Evolutionary conservation across 768 basidiomycete genomes (phyloP), one percentile per base, ranked within the genome.

Genomic region (Dacryopinax spathularia): DNA sequence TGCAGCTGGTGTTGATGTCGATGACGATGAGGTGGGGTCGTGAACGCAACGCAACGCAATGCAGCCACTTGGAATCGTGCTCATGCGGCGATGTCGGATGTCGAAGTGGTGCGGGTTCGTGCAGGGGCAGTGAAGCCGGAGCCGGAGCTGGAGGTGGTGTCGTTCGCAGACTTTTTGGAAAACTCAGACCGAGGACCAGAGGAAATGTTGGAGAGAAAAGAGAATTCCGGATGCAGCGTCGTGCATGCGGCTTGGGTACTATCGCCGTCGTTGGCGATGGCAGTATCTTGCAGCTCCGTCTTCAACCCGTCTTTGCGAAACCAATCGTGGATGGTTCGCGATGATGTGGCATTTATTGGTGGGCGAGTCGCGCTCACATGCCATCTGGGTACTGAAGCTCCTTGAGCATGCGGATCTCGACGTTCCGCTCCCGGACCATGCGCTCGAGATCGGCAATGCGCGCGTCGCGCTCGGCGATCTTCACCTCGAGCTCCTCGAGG

Each of bases 331-430:
- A n/a, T n/a, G n/a, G n/a, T n/a, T n/a, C n/a, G n/a, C n/a, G n/a
- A n/a, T n/a, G n/a, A n/a, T n/a, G n/a, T n/a, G n/a, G n/a, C n/a
- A n/a, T n/a, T n/a, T n/a, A n/a, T n/a, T n/a, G n/a, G n/a, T n/a
- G n/a, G n/a, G n/a, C n/a, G n/a, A n/a, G n/a, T n/a, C n/a, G n/a
- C n/a, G n/a, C n/a, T n/a, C n/a, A 56, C 25, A 56, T 3, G 25
- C 29, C 48, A 29, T 56, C 48, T 22, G 48, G 25, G 18, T 56
- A 56, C 29, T 29, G 12, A 7, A 56, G 48, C 48, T 25, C 22
- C 48, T 56, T 56, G 48, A 56, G 48, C 13, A 56, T 10, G 48
- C 48, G 48, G 48, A 56, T 56, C 29, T 56, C 48, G 48, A 56
- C 48, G 18, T 56, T 29, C 9, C 48, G 48, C 25, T 56, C 48